Conservation (phyloP, 1,139 yeast species). For the Scheffersomyces parashehatae region DNA sequence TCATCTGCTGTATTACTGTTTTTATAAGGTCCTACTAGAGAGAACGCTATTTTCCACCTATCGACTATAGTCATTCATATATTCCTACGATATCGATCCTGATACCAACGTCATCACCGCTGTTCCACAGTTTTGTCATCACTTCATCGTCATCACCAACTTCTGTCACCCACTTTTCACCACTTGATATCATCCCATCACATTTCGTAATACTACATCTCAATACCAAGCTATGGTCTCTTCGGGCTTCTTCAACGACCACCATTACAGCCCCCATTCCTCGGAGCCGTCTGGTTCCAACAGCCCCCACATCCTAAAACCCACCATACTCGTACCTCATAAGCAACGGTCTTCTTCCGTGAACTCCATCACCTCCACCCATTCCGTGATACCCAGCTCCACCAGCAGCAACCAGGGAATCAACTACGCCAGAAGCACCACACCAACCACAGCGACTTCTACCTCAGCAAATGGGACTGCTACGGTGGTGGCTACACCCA, state of each 20-base stretch:
- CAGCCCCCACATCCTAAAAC: constrained; percentile 25
- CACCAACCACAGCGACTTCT: constrained; percentile 3
- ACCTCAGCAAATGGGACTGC: constrained; percentile 5
- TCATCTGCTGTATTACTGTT: no score
- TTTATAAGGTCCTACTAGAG: no score
- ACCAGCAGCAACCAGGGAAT: no score
- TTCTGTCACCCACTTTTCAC: not conserved
- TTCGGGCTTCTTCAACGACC: constrained; percentile 19
- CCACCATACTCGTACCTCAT: constrained; percentile 13
- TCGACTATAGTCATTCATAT: no score
- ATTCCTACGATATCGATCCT: no score
- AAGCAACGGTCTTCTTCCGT: constrained; percentile 37
- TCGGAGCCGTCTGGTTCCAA: constrained; percentile 21
- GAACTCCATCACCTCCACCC: constrained; percentile 30
- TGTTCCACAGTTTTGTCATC: no score
- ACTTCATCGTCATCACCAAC: no score
- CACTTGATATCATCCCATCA: not conserved
- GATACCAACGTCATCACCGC: no score
- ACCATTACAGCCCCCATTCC: constrained; percentile 15
- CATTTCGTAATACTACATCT: not conserved
- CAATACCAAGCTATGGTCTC: constrained; percentile 8
- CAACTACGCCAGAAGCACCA: not conserved
- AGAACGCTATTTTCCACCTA: no score
- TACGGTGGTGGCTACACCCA: constrained; percentile 10
- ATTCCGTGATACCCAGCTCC: not conserved